Base-by-base conservation (phyloP, 2,329 filamentous ascomycete species). In the Intubia oerlemansii region DNA sequence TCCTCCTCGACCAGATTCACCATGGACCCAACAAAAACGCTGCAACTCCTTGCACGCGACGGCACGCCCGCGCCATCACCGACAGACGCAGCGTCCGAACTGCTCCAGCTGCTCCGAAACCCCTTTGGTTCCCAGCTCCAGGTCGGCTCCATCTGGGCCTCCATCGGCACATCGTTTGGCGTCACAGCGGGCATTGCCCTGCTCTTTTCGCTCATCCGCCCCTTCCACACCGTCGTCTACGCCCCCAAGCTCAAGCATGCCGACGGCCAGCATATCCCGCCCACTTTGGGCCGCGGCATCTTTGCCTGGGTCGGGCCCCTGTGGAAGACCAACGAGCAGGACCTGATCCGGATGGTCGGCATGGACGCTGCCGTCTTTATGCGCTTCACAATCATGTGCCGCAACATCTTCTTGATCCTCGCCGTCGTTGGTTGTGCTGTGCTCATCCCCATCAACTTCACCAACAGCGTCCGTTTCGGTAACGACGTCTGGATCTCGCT, bases 171-270 rank as follows among this genome's bases (percentile, higher is more conserved):
- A 14, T 91, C 85, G 4, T 46, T 93, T 25, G 76, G 68, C 31
- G 57, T 88, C 44, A 80, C 81, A 7, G 43, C 64, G 36, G 58
- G 71, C 39, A 72, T 92, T 40, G 72, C 80, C 36, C 47, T 91
- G 33, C 53, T 71, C 38, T 98, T 95, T 60, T 92, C 81, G 36
- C 57, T 93, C 41, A 59, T 95, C 31, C 78, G 88, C 35, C 88
- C 88, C 5, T 82, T 84, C 50, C 85, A 95, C 50, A 76, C 74
- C 32, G 66, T 85, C 40, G 80, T 98, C 27, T 98, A 98, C 52
- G 84, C 88, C 4, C 88, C 88, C 23, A 85, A 90, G 47, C 60
- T 90, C 27, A 91, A 91, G 48, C 75, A 93, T 57, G 77, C 81
- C 46, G 85, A 95, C 48, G 71, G 81, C 40, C 81, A 76, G 50